phyloP scores from a whole-genome alignment of 2,329 filamentous ascomycete genomes.

The Fusarium coicis region DNA sequence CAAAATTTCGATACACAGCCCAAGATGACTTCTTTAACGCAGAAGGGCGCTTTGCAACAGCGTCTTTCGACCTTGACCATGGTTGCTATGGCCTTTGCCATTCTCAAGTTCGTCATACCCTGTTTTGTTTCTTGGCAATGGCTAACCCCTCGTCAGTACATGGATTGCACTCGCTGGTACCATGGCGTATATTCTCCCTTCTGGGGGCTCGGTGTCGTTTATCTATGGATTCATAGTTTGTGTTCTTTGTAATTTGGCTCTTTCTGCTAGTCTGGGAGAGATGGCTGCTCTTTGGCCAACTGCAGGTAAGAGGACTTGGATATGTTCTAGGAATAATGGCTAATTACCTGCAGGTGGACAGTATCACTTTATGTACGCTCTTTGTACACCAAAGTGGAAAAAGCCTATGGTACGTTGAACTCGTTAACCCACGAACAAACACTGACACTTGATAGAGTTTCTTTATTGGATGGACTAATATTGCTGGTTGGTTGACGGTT shows the following conservation, averaged over 20 bases:
- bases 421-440: fast-evolving
- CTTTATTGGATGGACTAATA: conserved; percentile 55
- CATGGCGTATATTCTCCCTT: conserved; percentile 55
- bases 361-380: conserved; percentile 57
- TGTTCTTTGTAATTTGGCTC: conserved; percentile 55
- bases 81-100: conserved; percentile 56
- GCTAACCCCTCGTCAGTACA: conserved; percentile 25
- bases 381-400: conserved; percentile 51
- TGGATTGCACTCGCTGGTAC: conserved; percentile 54
- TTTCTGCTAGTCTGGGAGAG: conserved; percentile 56
- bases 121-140: neutral
- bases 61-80: conserved; percentile 52
- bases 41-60: conserved; percentile 15
- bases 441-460: conserved; percentile 50
- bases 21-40: neutral
- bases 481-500: conserved; percentile 57
- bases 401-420: conserved; percentile 42
- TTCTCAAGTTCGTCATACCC: conserved; percentile 49
- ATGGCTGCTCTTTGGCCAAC: conserved; percentile 58
- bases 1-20: fast-evolving
- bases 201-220: conserved; percentile 55
- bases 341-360: conserved; percentile 45
- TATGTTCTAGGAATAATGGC: fast-evolving
- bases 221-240: conserved; percentile 59
- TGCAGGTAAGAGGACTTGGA: conserved; percentile 42